Base-by-base conservation (phyloP, 2,329 filamentous ascomycete species). In the Parascedosporium putredinis region DNA sequence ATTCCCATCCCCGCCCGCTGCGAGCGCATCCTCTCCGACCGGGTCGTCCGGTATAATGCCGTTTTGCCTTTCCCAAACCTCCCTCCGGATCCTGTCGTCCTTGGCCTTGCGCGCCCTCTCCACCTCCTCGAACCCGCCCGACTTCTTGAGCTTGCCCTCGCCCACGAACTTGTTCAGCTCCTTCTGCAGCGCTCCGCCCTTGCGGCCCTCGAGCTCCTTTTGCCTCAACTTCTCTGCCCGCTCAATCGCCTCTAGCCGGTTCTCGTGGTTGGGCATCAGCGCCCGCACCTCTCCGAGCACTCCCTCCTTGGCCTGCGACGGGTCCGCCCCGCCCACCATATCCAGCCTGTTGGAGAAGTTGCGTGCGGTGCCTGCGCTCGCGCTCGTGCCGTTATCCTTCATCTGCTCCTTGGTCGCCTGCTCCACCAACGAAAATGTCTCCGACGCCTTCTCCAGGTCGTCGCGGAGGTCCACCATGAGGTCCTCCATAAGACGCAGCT, bases 341-440 rank as follows among this genome's bases (percentile, higher is more conserved):
- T 63, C 62, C 3, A 83, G 65, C 1, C 76, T 76, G 56, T 71
- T 73, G 48, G 76, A 76, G 55, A 82, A 75, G 46, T 75, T 73
- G 6, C 76, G 66, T 16, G 78, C 79, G 4, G 73, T 73, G 43
- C 68, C 71, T 9, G 70, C 68, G 45, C 73, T 71, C 34, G 65
- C 64, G 4, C 68, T 67, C 5, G 77, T 76, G 46, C 78, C 77
- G 45, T 71, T 77, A 53, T 85, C 84, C 63, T 94, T 88, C 67
- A 94, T 86, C 64, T 98, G 93, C 67, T 97, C 89, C 68, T 95
- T 95, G n/a, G 90, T 97, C 7, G 93, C 93, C 67, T 97, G 86
- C 67, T 98, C 93, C 14, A 98, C 93, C 1, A 98, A 78, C 22
- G 88, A 86, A 61, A 98, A 95, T 0, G 93, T 97, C 65, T 94